A percentile compares a stretch with the other conserved stretches of the same genome.
Evolutionary conservation across 2,329 filamentous ascomycete species (phyloP).

Genomic region (Aspergillus sp.): DNA sequence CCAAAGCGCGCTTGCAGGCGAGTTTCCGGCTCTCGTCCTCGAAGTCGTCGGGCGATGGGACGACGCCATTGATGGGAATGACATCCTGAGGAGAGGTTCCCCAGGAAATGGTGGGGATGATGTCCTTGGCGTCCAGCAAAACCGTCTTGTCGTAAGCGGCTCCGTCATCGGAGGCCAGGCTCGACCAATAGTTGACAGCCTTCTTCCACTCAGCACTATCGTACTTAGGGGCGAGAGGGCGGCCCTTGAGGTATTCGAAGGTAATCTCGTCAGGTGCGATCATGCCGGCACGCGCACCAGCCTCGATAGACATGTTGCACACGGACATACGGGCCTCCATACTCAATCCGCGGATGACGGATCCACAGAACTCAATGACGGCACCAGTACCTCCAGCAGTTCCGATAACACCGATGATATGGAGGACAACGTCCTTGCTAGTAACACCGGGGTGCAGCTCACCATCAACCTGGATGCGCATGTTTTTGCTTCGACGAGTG

Average conservation of each 20-base stretch:
- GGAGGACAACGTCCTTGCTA: conserved; percentile 91
- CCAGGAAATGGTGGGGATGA: conserved; percentile 92
- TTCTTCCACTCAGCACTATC: conserved; percentile 87
- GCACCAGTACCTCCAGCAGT: conserved; percentile 92
- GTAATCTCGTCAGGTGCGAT: conserved; percentile 92
- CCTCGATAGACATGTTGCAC: conserved; percentile 99
- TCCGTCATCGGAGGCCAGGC: conserved; percentile 78
- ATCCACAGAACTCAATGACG: conserved; percentile 97
- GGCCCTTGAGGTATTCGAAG: conserved; percentile 91
- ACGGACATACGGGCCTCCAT: conserved; percentile 99
- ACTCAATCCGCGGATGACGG: conserved; percentile 81
- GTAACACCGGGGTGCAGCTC: conserved; percentile 86
- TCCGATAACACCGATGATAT: conserved; percentile 90
- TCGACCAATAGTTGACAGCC: conserved; percentile 84
- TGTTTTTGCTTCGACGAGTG: conserved; percentile 95
- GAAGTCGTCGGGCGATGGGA: conserved; percentile 88
- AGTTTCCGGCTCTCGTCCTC: conserved; percentile 75
- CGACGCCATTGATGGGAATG: conserved; percentile 86
- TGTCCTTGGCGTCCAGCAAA: conserved; percentile 88
- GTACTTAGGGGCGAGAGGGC: conserved; percentile 80
- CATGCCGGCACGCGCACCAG: conserved; percentile 92
- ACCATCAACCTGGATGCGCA: conserved; percentile 94
- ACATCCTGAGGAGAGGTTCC: conserved; percentile 96
- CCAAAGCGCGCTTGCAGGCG: conserved; percentile 75
- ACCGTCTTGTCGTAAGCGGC: conserved; percentile 90